phyloP scores from a whole-genome alignment of 2,329 filamentous ascomycete genomes.

The Colletotrichum truncatum region DNA sequence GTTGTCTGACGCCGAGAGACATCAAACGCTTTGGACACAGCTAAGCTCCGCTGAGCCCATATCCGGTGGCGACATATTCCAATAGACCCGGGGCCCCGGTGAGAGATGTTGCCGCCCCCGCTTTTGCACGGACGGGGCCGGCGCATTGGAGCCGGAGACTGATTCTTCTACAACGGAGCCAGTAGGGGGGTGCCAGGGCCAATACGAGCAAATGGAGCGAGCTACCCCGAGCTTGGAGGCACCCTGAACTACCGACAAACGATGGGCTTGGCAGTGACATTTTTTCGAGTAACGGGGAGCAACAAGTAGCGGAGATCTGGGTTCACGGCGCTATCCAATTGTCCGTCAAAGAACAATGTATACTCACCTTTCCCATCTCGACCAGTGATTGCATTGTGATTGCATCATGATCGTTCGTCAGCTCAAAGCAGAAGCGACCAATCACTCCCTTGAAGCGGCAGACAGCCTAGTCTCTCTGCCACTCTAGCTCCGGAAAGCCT shows the following conservation, averaged over 20 bases:
- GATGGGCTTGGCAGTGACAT: slow-evolving; percentile 1
- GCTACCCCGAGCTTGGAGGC: neutral
- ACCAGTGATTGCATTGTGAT: neutral
- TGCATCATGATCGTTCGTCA: neutral
- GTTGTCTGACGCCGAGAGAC: neutral
- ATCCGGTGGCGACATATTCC: neutral
- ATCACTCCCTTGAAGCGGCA: neutral
- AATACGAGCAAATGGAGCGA: neutral
- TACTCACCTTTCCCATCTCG: slow-evolving; percentile 9
- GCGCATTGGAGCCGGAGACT: slow-evolving; percentile 8
- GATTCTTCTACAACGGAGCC: neutral
- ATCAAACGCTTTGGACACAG: slow-evolving; percentile 4
- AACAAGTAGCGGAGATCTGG: neutral
- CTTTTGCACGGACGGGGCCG: slow-evolving; percentile 25
- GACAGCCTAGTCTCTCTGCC: neutral
- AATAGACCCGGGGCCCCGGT: neutral
- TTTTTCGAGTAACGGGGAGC: neutral
- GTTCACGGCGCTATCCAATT: neutral
- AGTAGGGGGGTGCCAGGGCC: neutral
- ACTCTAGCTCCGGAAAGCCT: neutral
- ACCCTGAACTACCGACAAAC: slow-evolving; percentile 7
- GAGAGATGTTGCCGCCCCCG: neutral
- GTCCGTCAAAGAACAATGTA: neutral
- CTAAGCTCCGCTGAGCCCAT: neutral
- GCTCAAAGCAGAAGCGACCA: neutral